These are phyloP conservation scores for Arctium lappa DNA, from an alignment of 129 eudicot genomes.

Conservation along the genomic window DNA sequence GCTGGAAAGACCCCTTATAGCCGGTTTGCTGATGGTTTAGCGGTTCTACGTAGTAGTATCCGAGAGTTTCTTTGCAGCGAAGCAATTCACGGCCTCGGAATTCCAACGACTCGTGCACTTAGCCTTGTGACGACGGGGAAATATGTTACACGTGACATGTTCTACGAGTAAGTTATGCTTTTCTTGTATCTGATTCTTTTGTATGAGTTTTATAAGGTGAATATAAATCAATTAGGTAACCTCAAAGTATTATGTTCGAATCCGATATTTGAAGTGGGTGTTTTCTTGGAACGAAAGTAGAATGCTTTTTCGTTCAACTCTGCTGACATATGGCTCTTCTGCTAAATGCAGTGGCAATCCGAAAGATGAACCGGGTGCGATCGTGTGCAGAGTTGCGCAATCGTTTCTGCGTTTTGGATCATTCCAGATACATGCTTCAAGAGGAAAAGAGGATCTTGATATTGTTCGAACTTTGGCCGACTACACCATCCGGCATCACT, in stretches of 20 bases:
- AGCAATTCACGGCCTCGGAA: conserved; percentile 90
- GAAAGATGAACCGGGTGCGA: conserved; percentile 99
- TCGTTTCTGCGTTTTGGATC: conserved; percentile 97
- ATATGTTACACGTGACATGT: conserved; percentile 86
- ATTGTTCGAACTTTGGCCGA: conserved; percentile 84
- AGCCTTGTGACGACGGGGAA: conserved; percentile 93
- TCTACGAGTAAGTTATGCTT: conserved; percentile 74
- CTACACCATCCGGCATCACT: conserved; percentile 88
- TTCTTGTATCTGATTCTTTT: too few relatives aligned
- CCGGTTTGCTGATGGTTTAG: conserved; percentile 96
- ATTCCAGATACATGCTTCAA: conserved; percentile 80
- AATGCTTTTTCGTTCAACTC: neutral
- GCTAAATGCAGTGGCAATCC: conserved; percentile 84
- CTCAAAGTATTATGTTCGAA: neutral
- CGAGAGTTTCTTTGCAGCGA: conserved; percentile 98
- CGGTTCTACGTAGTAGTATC: conserved; percentile 91
- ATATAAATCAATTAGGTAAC: neutral
- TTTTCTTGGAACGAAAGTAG: neutral
- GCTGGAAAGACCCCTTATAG: conserved; percentile 98
- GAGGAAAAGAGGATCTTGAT: conserved; percentile 78
- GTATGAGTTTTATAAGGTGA: too few relatives aligned
- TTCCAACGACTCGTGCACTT: conserved; percentile 95
- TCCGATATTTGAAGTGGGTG: neutral
- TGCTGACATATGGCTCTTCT: neutral
- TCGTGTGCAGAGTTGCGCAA: conserved; percentile 95